phyloP scores from a whole-genome alignment of 1,284 basidiomycete species.

The Tylopilus orsonianus region DNA sequence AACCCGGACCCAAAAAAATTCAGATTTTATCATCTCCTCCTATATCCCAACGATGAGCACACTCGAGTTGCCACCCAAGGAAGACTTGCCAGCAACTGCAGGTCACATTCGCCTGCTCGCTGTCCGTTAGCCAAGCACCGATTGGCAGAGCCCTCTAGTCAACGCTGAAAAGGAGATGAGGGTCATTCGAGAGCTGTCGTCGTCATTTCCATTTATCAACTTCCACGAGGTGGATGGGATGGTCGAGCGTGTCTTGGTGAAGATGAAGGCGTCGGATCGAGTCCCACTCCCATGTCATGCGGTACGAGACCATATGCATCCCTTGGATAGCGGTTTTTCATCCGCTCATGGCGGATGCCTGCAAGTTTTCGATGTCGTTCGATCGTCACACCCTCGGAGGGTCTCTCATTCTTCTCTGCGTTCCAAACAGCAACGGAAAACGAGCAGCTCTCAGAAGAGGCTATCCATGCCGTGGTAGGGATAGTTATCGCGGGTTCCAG shows the following conservation, averaged over 20 bases:
- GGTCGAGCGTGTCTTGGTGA: conserved; percentile 1
- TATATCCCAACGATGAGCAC: conserved; percentile 13
- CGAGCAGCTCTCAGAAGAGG: background rate
- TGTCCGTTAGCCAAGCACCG: conserved; percentile 13
- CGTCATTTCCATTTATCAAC: background rate
- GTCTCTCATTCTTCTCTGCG: background rate
- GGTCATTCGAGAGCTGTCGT: background rate
- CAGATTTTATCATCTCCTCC: conserved; percentile 18
- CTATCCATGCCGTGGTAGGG: background rate
- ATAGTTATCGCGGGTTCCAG: background rate
- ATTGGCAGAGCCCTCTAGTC: background rate
- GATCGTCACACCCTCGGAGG: background rate
- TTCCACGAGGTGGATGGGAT: conserved; percentile 8
- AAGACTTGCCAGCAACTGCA: background rate
- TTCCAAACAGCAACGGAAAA: background rate
- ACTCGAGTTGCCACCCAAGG: background rate
- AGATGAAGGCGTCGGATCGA: background rate
- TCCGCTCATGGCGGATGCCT: background rate
- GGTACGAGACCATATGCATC: background rate
- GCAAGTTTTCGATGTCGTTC: background rate
- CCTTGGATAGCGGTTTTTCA: background rate
- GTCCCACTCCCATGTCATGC: background rate
- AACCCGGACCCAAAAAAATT: conserved; percentile 1
- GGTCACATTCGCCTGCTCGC: conserved; percentile 3
- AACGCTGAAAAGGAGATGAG: conserved; percentile 5